Evolutionary conservation across 495 filamentous ascomycete species (phyloP), one percentile per base, ranked within the genome.

Genomic region (Xylaria acuta): DNA sequence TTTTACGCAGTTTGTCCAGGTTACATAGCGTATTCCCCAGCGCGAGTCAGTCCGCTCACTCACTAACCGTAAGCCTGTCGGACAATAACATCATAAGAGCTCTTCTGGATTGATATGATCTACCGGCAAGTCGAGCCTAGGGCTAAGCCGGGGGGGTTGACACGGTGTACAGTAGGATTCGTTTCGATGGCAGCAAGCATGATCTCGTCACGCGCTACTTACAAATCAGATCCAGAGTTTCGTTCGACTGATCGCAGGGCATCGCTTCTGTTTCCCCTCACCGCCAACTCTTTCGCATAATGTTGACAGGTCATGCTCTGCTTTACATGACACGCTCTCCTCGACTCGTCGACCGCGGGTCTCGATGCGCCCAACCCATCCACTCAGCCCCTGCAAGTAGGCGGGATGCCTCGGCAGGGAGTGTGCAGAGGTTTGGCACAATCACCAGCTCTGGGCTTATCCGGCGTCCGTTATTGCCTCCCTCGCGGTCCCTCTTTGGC

Each of bases 401-500:
- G 40, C 40, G 38, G 65, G 65, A 40, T 54, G 25, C 11, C 36
- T 56, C 49, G 49, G 65, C 65, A 67, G 32, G 60, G 60, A 43
- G 49, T 5, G 36, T 11, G 36, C 32, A 67, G 65, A 27, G 36
- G 32, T 67, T 67, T 49, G 65, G 49, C 65, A 56, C 65, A 40
- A 38, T 34, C 34, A 60, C 25, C 34, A 59, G 36, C 5, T 16
- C 64, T 72, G 62, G 68, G 69, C 69, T 76, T 64, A 65, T 60
- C 64, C 67, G 77, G 38, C 68, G 69, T 64, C 73, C 64, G 51
- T 47, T 45, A 70, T 60, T 62, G 34, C 58, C 64, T 56, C 49
- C 41, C 36, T 51, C 45, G 45, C 64, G 32, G n/a, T 73, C 73
- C 56, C 49, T 72, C 27, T 72, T 75, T 63, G 77, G 70, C 71